Conservation (phyloP, 352 stramenopile genomes). For the Aphanomyces euteiches region DNA sequence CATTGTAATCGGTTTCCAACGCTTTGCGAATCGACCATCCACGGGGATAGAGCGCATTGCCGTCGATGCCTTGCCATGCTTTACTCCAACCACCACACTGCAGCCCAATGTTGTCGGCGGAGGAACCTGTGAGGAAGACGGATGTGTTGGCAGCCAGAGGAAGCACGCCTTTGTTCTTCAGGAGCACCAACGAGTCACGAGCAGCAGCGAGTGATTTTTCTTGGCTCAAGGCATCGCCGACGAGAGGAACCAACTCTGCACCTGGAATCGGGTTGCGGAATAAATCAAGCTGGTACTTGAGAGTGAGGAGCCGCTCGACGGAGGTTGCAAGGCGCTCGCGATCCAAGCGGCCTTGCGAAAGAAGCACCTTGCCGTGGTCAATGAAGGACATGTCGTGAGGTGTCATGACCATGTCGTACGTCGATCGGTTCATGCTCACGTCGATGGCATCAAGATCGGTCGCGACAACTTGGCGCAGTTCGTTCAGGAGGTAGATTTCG, state of each 20-base stretch:
- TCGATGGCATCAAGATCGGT: constrained; percentile 51
- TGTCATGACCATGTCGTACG: constrained; percentile 82
- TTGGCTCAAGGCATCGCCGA: background rate
- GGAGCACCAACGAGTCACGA: constrained; percentile 30
- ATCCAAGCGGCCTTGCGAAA: constrained; percentile 31
- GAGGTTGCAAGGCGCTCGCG: background rate
- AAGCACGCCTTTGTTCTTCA: constrained; percentile 30
- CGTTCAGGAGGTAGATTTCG: constrained; percentile 88
- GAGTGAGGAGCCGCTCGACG: constrained; percentile 15
- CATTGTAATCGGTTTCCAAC: constrained; percentile 30
- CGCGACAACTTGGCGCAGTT: constrained; percentile 51
- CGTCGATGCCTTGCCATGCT: constrained; percentile 38
- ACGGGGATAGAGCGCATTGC: constrained; percentile 38
- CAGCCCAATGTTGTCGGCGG: constrained; percentile 38
- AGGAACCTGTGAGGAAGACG: constrained; percentile 36
- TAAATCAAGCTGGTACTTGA: constrained; percentile 20
- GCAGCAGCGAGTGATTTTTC: constrained; percentile 5
- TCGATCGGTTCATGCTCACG: constrained; percentile 52
- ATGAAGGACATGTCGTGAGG: constrained; percentile 39
- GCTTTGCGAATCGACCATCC: constrained; percentile 39
- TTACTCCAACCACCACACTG: constrained; percentile 43
- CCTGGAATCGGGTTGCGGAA: constrained; percentile 19
- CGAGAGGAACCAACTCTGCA: background rate
- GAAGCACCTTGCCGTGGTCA: constrained; percentile 31
- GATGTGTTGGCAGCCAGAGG: constrained; percentile 14